phyloP scores from a whole-genome alignment of 345 rosid species.

The Arabis hirsuta region DNA sequence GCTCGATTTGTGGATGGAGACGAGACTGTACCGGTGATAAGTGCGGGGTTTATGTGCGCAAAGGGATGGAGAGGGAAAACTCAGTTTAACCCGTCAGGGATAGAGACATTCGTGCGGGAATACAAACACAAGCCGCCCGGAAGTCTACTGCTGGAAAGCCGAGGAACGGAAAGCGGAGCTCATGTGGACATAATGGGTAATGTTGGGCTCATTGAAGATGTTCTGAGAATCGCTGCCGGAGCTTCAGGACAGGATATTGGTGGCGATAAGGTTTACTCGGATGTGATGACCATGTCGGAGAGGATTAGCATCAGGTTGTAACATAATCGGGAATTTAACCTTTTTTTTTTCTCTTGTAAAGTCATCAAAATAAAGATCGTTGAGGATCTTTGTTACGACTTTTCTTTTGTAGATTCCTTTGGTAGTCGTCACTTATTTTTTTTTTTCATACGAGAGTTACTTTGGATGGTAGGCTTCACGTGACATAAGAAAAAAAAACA shows the following conservation, averaged over 20 bases:
- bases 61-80: constrained; percentile 78
- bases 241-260: constrained; percentile 63
- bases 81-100: constrained; percentile 71
- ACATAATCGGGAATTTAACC: neutral
- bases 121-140: constrained; percentile 58
- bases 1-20: constrained; percentile 61
- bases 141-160: constrained; percentile 56
- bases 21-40: constrained; percentile 63
- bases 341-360: neutral
- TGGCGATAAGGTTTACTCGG: constrained; percentile 62
- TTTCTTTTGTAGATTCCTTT: too few relatives aligned
- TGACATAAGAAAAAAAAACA: too few relatives aligned
- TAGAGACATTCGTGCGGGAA: constrained; percentile 53
- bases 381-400: neutral
- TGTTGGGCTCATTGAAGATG: constrained; percentile 65
- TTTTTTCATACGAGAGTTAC: too few relatives aligned
- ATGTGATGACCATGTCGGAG: constrained; percentile 57
- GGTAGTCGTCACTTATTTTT: too few relatives aligned
- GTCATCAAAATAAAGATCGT: neutral
- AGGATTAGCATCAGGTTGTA: constrained; percentile 52
- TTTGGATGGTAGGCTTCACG: too few relatives aligned
- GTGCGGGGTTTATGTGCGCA: constrained; percentile 79
- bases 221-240: constrained; percentile 65
- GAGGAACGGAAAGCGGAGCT: constrained; percentile 62
- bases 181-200: constrained; percentile 80